Base-by-base conservation (phyloP, 1,139 yeast species). In the Pichia inconspicua region DNA sequence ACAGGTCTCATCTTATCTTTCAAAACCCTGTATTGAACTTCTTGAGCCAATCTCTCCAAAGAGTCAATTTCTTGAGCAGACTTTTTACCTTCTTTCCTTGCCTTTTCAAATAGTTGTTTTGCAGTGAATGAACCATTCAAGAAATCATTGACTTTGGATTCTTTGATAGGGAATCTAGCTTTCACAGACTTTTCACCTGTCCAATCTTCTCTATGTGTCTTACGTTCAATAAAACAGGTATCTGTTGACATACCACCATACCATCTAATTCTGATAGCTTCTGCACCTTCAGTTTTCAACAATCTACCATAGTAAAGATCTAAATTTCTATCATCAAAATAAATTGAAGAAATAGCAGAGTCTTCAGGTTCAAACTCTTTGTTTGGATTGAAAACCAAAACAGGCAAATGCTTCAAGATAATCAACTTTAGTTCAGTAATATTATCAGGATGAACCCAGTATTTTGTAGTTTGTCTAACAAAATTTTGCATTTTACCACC, bases 191-290 rank as follows among this genome's bases (percentile, higher is more conserved):
- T 90, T 68, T 92, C 98, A 60, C 98, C 98, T 3, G 98, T 92
- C 98, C 98, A 92, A 70, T 92, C 98, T 68, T 92, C 98, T 67
- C 98, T 80, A 65, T 92, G 98, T 14, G 98, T 92, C 68, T 92
- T 92, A 67, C 98, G 81, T 69, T 92, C 98, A 36, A 92, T 96
- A 58, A 92, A 92, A 50, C 92, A 88, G 47, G 86, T 87, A 58
- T 90, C 96, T 4, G 92, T 78, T 51, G 79, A 76, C 98, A 92
- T 90, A 48, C 96, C 97, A 63, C 98, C 98, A 65, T 92, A 92
- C 98, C 98, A 92, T 72, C 98, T 82, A 64, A 92, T 75, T 71
- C 98, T 83, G 58, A 92, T 89, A 25, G 98, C 98, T 69, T 92
- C 98, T 10, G 98, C 98, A 66, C 98, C 98, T 73, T 92, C 99